Percentiles rank a stretch among this genome's conserved stretches.
Conservation (phyloP, 768 basidiomycete genomes). For the Lentinula boryana region DNA sequence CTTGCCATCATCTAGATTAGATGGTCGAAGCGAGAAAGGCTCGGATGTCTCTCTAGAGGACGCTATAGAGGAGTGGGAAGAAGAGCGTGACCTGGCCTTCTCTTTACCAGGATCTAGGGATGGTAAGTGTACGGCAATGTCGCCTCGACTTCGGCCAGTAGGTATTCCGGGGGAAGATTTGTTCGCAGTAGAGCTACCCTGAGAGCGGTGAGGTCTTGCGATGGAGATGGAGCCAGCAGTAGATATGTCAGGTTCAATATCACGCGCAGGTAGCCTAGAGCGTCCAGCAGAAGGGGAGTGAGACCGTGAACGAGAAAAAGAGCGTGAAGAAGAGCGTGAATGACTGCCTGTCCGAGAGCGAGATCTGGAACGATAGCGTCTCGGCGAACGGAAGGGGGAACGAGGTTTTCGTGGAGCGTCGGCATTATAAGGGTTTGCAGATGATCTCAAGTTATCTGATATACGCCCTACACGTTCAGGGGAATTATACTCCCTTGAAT, state of each 20-base stretch:
- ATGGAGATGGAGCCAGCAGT: neutral
- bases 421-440: constrained; percentile 1
- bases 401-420: constrained; percentile 8
- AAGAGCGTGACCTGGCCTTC: constrained; percentile 36
- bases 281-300: constrained; percentile 6
- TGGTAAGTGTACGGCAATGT: neutral
- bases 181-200: neutral
- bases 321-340: constrained; percentile 2
- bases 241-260: neutral
- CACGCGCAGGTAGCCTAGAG: neutral
- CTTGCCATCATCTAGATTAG: constrained; percentile 6
- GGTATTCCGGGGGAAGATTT: neutral
- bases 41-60: constrained; percentile 39
- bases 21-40: constrained; percentile 16
- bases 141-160: neutral
- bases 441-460: neutral
- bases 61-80: constrained; percentile 53
- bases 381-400: constrained; percentile 25
- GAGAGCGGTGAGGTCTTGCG: neutral
- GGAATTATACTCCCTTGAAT: neutral
- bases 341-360: constrained; percentile 10
- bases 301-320: constrained; percentile 6
- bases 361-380: constrained; percentile 16
- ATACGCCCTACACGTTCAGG: constrained; percentile 1
- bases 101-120: constrained; percentile 18